Conservation (phyloP, 768 basidiomycete genomes). For the Auriculariales sp. region DNA sequence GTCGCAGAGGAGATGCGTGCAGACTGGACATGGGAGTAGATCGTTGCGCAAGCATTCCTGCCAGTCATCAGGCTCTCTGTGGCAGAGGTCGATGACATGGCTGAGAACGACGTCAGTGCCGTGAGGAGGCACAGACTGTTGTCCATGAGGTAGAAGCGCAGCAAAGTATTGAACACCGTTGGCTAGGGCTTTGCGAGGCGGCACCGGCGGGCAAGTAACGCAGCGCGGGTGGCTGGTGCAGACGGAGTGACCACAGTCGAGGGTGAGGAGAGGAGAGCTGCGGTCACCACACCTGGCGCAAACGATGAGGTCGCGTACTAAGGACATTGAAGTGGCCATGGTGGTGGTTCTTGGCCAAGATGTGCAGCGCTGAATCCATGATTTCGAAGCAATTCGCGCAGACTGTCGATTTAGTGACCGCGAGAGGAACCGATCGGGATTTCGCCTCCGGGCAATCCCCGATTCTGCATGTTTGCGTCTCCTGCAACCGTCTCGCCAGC, state of each 20-base stretch:
- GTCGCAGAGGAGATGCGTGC: slow-evolving; percentile 67
- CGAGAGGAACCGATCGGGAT: too few relatives aligned
- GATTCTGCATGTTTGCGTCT: too few relatives aligned
- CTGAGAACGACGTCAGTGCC: background rate
- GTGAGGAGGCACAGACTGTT: background rate
- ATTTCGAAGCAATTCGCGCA: too few relatives aligned
- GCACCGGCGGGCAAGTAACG: slow-evolving; percentile 1
- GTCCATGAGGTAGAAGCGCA: background rate
- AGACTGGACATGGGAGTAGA: slow-evolving; percentile 67
- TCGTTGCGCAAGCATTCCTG: slow-evolving; percentile 18
- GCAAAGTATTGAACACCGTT: background rate
- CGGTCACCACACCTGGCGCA: slow-evolving; percentile 46
- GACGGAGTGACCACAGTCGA: slow-evolving; percentile 75
- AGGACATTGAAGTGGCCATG: too few relatives aligned
- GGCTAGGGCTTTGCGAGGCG: slow-evolving; percentile 9
- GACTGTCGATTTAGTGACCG: too few relatives aligned
- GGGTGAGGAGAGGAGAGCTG: slow-evolving; percentile 21
- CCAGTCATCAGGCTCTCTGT: too few relatives aligned
- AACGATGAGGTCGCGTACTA: slow-evolving; percentile 15
- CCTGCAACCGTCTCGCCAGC: too few relatives aligned
- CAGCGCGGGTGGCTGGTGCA: slow-evolving; percentile 33
- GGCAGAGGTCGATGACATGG: background rate
- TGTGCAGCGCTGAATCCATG: too few relatives aligned
- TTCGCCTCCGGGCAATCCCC: too few relatives aligned
- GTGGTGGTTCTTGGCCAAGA: too few relatives aligned